Evolutionary conservation across 2,329 filamentous ascomycete genomes (phyloP).

Genomic region (Grosmannia serpens): DNA sequence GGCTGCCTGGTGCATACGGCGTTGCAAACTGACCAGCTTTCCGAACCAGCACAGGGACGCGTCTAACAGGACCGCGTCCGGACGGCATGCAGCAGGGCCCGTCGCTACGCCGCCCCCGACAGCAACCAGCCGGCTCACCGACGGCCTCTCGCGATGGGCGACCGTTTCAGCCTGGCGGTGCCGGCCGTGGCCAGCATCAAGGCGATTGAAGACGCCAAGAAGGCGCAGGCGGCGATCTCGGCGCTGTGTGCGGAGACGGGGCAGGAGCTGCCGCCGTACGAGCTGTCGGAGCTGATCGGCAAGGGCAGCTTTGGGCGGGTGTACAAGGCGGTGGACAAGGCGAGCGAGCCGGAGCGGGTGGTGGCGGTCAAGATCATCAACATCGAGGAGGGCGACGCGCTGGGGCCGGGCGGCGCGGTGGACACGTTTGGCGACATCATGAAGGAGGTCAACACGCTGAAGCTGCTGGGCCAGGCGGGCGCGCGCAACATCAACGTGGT

Average conservation of each 20-base stretch:
- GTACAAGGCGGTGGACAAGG: conserved; percentile 42
- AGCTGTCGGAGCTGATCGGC: conserved; percentile 53
- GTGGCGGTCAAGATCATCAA: conserved; percentile 73
- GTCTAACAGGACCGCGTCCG: neutral
- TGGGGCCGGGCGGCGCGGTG: conserved; percentile 39
- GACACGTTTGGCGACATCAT: conserved; percentile 59
- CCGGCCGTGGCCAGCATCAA: conserved; percentile 22
- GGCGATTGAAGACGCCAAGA: conserved; percentile 51
- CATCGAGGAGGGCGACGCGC: conserved; percentile 63
- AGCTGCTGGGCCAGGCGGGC: conserved; percentile 60
- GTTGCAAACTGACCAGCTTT: too few species aligned
- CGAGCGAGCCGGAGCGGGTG: conserved; percentile 25
- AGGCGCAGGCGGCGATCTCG: conserved; percentile 48
- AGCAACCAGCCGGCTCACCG: neutral
- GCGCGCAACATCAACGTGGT: conserved; percentile 74
- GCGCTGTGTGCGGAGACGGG: conserved; percentile 45
- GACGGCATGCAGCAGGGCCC: neutral
- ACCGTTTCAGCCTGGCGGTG: conserved; percentile 1
- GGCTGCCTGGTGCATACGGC: neutral
- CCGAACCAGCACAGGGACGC: too few species aligned
- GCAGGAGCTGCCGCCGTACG: conserved; percentile 46
- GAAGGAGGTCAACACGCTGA: conserved; percentile 58
- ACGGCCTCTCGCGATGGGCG: neutral
- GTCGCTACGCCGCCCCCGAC: neutral
- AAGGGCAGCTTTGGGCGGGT: conserved; percentile 59